Conservation (phyloP, 106 monocot genomes). For the Acorus gramineus region DNA sequence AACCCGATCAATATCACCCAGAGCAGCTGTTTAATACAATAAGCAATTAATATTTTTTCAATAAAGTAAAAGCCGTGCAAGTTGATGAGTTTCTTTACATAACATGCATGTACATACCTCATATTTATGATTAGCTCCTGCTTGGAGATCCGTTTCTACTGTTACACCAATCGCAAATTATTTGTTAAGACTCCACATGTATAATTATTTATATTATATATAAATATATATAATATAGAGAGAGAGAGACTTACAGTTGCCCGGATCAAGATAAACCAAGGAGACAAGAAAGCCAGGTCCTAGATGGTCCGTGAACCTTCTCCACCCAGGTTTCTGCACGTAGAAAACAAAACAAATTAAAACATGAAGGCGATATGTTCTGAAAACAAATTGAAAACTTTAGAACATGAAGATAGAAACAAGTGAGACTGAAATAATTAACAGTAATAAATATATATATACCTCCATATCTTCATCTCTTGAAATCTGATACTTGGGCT, state of each 20-base stretch:
- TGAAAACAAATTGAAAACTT: too few relatives aligned
- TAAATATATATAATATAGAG: not conserved
- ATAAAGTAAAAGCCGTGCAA: too few relatives aligned
- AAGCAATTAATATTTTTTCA: not conserved
- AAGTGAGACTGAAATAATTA: too few relatives aligned
- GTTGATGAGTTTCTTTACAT: not conserved
- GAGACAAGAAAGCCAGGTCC: constrained; percentile 88
- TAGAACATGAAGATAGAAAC: too few relatives aligned
- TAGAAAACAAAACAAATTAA: too few relatives aligned
- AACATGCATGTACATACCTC: constrained; percentile 1
- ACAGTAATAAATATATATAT: too few relatives aligned
- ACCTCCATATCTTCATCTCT: too few relatives aligned
- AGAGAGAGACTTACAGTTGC: constrained; percentile 28
- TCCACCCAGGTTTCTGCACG: constrained; percentile 24
- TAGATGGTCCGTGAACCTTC: constrained; percentile 53
- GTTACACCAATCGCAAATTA: not conserved
- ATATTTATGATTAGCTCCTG: constrained; percentile 15
- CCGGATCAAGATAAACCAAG: constrained; percentile 82
- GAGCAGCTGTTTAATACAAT: constrained; percentile 6
- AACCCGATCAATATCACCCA: constrained; percentile 11
- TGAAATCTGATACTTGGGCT: not conserved
- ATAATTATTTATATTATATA: too few relatives aligned
- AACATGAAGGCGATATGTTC: too few relatives aligned
- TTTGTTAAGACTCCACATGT: not conserved
- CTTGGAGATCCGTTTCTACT: constrained; percentile 20